Evolutionary conservation across 176 grass and related monocot species (phyloP), one percentile per base, ranked within the genome.

Genomic region (Otatea glauca): DNA sequence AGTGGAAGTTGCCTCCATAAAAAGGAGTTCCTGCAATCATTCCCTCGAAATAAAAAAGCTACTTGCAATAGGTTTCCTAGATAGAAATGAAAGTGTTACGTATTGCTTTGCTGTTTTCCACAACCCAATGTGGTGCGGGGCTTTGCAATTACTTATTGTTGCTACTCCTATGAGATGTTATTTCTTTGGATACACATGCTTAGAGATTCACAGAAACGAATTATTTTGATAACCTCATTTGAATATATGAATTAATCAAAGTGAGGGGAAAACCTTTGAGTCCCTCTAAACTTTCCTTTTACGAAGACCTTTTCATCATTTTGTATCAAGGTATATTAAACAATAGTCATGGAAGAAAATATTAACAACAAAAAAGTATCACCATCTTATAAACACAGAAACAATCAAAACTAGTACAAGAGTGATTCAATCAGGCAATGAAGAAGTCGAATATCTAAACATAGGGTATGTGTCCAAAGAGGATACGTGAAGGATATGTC

Each of bases 171-270:
- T 2, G 63, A 66, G 5, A 66, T 59, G 55, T 66, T 66, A 13
- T 66, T 3, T 34, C 29, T 17, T n/a, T 66, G 63, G 15, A 50
- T 49, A 6, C 45, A 32, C 3, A 73, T 29, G 24, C 44, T 73
- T 51, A 27, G 15, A 47, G 23, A 73, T 51, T 51, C 7, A 20
- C 42, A 73, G 25, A 73, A 15, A 73, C 25, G 7, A 9, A 73
- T 17, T 23, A 29, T n/a, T 83, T 65, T 74, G 2, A 74, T 49
- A 65, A 63, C 7, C 44, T 29, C 37, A 75, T 54, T 66, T 16
- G 38, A 66, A 75, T 66, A 42, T 66, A 65, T 27, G 21, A 75
- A 66, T 49, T 41, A 51, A 66, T 38, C 48, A 75, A 41, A 75
- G 63, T 51, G 13, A 20, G 29, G 47, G 66, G 32, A 54, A 50